Conservation (phyloP, 2,329 filamentous ascomycete genomes). For the Fusarium annulatum region DNA sequence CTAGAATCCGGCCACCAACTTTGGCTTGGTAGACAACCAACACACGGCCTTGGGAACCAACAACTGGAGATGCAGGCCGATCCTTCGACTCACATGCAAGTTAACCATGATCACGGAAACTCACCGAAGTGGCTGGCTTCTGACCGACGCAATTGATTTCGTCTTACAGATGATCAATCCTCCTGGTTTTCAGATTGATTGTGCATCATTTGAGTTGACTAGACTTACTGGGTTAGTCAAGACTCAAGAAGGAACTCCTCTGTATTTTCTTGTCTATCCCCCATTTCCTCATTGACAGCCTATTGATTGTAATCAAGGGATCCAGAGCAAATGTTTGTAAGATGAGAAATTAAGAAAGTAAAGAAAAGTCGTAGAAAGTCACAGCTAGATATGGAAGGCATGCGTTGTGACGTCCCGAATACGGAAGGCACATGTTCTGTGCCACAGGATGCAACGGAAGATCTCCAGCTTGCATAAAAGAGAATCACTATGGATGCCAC, state of each 20-base stretch:
- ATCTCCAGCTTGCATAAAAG: neutral
- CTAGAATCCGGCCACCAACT: accelerated
- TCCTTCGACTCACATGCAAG: neutral
- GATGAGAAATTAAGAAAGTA: too few species aligned
- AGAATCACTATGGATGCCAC: neutral
- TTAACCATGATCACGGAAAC: neutral
- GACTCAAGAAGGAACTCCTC: neutral
- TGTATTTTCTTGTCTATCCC: accelerated
- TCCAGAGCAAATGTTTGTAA: accelerated
- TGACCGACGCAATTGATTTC: neutral
- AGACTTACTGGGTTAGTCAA: neutral
- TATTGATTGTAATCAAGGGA: accelerated
- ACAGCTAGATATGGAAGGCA: neutral
- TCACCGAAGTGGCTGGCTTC: neutral
- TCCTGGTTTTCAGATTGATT: accelerated
- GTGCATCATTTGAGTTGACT: neutral
- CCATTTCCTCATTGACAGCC: accelerated
- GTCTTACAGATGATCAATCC: neutral
- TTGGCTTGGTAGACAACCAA: neutral
- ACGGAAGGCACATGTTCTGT: neutral
- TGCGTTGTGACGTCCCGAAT: neutral
- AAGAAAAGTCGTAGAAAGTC: neutral
- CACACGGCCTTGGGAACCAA: neutral
- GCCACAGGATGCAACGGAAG: neutral
- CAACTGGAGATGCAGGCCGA: neutral